These are phyloP conservation scores for Dillenia suffruticosa DNA, from an alignment of 164 flowering plant species.

Conservation along the genomic window DNA sequence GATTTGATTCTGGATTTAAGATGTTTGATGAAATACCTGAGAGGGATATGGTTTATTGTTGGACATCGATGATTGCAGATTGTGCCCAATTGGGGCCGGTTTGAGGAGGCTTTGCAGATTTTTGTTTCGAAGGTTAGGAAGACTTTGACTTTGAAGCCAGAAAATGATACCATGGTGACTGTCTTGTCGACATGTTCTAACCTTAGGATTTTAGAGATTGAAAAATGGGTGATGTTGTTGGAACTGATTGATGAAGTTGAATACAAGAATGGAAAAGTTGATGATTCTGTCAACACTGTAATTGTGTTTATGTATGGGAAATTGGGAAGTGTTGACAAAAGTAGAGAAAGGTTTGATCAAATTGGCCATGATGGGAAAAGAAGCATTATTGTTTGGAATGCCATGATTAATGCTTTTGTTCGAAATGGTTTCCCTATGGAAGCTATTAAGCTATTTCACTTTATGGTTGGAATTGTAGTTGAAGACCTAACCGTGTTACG, in stretches of 20 bases:
- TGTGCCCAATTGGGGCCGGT: conserved; percentile 35
- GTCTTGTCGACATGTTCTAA: conserved; percentile 65
- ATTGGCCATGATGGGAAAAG: conserved; percentile 2
- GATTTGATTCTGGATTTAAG: conserved; percentile 35
- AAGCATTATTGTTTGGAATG: neutral
- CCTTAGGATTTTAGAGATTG: conserved; percentile 26
- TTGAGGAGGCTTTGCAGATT: conserved; percentile 41
- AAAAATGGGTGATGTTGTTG: conserved; percentile 33
- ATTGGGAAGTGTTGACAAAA: conserved; percentile 36
- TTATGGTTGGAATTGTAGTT: neutral
- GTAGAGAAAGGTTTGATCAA: conserved; percentile 43
- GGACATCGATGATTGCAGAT: conserved; percentile 64
- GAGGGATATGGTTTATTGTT: conserved; percentile 26
- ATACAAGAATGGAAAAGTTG: neutral
- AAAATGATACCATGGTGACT: conserved; percentile 59
- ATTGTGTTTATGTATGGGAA: conserved; percentile 58
- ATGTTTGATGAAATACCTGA: conserved; percentile 65
- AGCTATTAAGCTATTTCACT: neutral
- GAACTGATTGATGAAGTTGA: conserved; percentile 1
- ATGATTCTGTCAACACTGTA: conserved; percentile 23
- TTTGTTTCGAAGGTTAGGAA: conserved; percentile 39
- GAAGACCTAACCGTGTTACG: neutral
- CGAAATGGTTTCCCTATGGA: neutral
- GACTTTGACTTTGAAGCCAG: conserved; percentile 41
- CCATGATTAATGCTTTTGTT: neutral